Base-by-base conservation (phyloP, 495 filamentous ascomycete genomes). In the Penicillium angulare region DNA sequence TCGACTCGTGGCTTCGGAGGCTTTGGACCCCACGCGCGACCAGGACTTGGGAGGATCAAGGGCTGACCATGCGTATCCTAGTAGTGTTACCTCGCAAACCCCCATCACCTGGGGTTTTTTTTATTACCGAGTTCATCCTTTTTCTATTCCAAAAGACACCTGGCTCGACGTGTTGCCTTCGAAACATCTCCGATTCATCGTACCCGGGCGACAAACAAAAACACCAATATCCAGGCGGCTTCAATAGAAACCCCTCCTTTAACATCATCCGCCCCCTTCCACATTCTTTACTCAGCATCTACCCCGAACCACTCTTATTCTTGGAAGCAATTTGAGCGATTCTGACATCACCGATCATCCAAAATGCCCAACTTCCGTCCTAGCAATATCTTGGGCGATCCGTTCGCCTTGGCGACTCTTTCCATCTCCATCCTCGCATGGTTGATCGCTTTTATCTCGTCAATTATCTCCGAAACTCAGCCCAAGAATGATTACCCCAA, bases 301-400 rank as follows among this genome's bases (percentile, higher is more conserved):
- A 44, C 31, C 41, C 2, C 31, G 3, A 36, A 18, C 31, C n/a
- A 20, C 23, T 22, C 13, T 43, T 22, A 6, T n/a, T 33, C 3
- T 23, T 17, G 27, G 34, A 18, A 46, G 33, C 17, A 24, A 17
- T 35, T 12, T 47, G 27, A 35, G 17, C 13, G 21, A 18, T 9
- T 52, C 53, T 35, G 43, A 31, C 43, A 47, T 24, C 23, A 45
- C 26, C 48, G 26, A 29, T 9, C 32, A 32, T 17, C 23, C 52
- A 72, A 40, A 59, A 77, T 72, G 76, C 81, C 64, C 55, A 82
- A 81, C 60, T 84, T 95, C 59, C 86, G 81, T 55, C 71, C 90
- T 65, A 90, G 88, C 60, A 91, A 96, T 68, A 89, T 97, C 46
- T 75, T 97, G 41, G 93, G 93, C 58, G 92, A 97, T 73, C 95